phyloP scores from a whole-genome alignment of 2,329 filamentous ascomycete genomes.

The Diaporthe sp. region DNA sequence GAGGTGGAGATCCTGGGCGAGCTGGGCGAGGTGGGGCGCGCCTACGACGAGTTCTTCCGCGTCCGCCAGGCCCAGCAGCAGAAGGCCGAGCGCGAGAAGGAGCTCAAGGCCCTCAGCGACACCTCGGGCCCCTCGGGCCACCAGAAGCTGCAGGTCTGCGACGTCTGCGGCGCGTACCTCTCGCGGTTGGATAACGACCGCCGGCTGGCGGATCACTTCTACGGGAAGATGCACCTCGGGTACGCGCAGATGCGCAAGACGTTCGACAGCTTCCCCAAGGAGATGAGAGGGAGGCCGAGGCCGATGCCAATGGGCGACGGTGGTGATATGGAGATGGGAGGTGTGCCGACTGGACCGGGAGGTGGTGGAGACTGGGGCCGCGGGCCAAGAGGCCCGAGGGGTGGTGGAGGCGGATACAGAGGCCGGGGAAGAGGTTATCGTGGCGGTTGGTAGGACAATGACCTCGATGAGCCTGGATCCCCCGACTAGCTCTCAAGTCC shows the following conservation, averaged over 20 bases:
- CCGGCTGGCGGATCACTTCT: slow-evolving; percentile 95
- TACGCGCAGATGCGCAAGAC: slow-evolving; percentile 99
- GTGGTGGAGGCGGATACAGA: slow-evolving; percentile 58
- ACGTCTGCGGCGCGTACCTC: slow-evolving; percentile 96
- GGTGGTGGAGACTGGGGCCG: slow-evolving; percentile 58
- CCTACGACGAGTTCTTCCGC: slow-evolving; percentile 89
- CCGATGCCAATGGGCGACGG: slow-evolving; percentile 67
- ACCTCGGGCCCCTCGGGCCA: slow-evolving; percentile 94
- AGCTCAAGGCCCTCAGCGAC: slow-evolving; percentile 91
- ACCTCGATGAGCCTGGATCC: background rate
- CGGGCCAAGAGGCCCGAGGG: slow-evolving; percentile 64
- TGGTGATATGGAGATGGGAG: slow-evolving; percentile 61
- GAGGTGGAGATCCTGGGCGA: slow-evolving; percentile 91
- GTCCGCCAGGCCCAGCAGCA: slow-evolving; percentile 83
- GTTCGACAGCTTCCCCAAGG: slow-evolving; percentile 86
- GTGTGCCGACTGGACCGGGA: slow-evolving; percentile 54
- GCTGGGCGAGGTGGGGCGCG: slow-evolving; percentile 82
- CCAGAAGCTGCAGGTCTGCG: slow-evolving; percentile 98
- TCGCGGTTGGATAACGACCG: slow-evolving; percentile 94
- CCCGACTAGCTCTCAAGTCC: background rate
- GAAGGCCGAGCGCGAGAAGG: slow-evolving; percentile 86
- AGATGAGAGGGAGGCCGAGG: slow-evolving; percentile 80
- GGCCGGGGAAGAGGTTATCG: slow-evolving; percentile 58
- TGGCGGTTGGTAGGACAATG: slow-evolving; percentile 57
- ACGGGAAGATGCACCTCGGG: slow-evolving; percentile 98